Evolutionary conservation across 2,329 filamentous ascomycete species (phyloP).

Genomic region (Fusarium beomiforme): DNA sequence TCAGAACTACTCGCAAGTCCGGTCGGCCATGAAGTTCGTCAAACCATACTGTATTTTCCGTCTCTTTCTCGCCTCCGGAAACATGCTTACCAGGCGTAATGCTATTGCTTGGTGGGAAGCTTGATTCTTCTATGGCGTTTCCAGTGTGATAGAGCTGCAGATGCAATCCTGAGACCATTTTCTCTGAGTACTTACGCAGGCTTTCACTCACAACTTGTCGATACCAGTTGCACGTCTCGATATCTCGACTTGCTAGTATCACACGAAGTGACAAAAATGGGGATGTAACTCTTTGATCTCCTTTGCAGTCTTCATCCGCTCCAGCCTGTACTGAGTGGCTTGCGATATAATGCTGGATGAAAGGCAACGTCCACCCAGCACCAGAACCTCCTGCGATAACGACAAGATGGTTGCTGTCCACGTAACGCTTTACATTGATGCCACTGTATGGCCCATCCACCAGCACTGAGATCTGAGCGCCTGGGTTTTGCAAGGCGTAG

Average conservation of each 20-base stretch:
- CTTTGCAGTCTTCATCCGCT: neutral
- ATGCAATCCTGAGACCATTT: neutral
- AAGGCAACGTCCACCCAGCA: neutral
- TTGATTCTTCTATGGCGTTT: neutral
- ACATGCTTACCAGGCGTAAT: neutral
- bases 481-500: neutral
- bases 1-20: accelerated
- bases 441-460: neutral
- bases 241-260: neutral
- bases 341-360: neutral
- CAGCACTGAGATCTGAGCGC: neutral
- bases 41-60: neutral
- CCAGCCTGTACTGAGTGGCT: accelerated
- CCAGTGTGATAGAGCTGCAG: neutral
- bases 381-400: neutral
- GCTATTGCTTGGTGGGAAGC: neutral
- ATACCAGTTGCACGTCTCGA: neutral
- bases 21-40: neutral
- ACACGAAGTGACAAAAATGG: neutral
- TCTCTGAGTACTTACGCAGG: neutral
- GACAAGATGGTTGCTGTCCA: neutral
- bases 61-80: accelerated
- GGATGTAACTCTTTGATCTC: neutral
- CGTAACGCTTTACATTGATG: neutral
- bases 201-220: neutral